Evolutionary conservation across 768 basidiomycete genomes (phyloP), one percentile per base, ranked within the genome.

Genomic region (Auriscalpium vulgare): DNA sequence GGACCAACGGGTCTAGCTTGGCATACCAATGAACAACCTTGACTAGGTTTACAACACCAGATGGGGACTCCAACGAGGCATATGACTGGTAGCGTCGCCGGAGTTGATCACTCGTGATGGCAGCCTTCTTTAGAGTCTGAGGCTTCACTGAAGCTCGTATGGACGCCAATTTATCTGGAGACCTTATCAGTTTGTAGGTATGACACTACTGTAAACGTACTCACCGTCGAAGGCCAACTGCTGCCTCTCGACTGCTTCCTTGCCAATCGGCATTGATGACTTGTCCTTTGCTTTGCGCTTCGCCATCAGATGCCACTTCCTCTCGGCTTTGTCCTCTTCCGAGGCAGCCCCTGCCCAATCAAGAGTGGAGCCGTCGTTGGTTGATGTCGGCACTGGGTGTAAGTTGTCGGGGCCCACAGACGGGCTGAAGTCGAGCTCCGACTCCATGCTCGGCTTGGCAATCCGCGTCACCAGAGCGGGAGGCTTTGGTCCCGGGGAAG

Each of bases 391-490:
- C 9, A 90, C 78, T 11, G 88, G 88, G 63, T 88, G 86, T 3
- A 65, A 62, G 37, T 73, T 72, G 10, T 64, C 67, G 35, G 70
- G 61, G 17, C 78, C 76, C 8, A 80, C 80, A 1, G 84, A 82
- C 21, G 87, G 86, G 61, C 84, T 81, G 64, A 87, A 88, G 65
- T 88, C 87, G 23, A 88, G 74, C 45, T 87, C 85, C 2, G 71
- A 70, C 36, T 72, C 70, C 2, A 56, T 40, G 51, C 62, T 65
- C 34, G 53, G 56, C 14, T 53, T 56, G 6, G 58, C 47, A 16
- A 65, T 50, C 14, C 61, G 57, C 8, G 57, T 40, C 8, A 57
- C 51, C 11, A 70, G 70, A 14, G 71, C 69, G 45, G 71, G 68
- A 37, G 69, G 60, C 5, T 71, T 63, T 10, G 48, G 73, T 67